Percentiles rank a stretch among this genome's conserved stretches.
phyloP scores from a whole-genome alignment of 192 early-diverging fungal species.

The Coemansia sp. region DNA sequence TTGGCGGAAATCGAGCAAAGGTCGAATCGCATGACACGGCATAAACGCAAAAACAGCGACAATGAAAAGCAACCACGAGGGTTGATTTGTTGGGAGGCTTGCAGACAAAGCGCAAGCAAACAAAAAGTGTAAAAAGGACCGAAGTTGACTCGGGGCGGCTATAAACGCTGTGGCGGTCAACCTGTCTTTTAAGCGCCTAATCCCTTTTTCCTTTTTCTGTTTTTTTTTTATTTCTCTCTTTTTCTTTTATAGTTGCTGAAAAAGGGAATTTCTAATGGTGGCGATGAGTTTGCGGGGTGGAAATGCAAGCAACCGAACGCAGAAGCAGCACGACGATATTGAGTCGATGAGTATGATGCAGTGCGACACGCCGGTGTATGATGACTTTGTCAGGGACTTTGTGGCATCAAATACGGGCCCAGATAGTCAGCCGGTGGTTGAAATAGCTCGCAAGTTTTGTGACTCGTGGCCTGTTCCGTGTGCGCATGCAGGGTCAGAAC shows the following conservation, averaged over 20 bases:
- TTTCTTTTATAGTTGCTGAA: not conserved
- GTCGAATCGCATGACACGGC: too few species aligned
- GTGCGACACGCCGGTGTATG: conserved; percentile 42
- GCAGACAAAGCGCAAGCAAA: too few species aligned
- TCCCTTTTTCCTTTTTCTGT: not conserved
- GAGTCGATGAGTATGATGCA: conserved; percentile 27
- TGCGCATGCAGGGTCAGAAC: not conserved
- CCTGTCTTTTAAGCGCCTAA: too few species aligned
- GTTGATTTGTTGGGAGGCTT: too few species aligned
- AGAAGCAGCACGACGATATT: conserved; percentile 11
- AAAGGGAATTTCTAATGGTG: too few species aligned
- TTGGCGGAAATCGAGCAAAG: too few species aligned
- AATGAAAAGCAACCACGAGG: too few species aligned
- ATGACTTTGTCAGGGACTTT: conserved; percentile 38
- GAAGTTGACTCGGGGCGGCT: too few species aligned
- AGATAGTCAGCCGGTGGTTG: conserved; percentile 10
- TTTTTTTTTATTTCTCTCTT: not conserved
- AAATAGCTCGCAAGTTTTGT: conserved; percentile 32
- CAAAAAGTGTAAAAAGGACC: too few species aligned
- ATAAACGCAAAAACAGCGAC: too few species aligned
- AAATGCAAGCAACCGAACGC: not conserved
- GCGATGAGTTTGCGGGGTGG: too few species aligned
- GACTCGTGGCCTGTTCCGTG: conserved; percentile 30
- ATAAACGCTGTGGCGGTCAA: too few species aligned
- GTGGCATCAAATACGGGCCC: not conserved